phyloP scores from a whole-genome alignment of 192 early-diverging fungal species.

The Gryganskiella cystojenkinii region DNA sequence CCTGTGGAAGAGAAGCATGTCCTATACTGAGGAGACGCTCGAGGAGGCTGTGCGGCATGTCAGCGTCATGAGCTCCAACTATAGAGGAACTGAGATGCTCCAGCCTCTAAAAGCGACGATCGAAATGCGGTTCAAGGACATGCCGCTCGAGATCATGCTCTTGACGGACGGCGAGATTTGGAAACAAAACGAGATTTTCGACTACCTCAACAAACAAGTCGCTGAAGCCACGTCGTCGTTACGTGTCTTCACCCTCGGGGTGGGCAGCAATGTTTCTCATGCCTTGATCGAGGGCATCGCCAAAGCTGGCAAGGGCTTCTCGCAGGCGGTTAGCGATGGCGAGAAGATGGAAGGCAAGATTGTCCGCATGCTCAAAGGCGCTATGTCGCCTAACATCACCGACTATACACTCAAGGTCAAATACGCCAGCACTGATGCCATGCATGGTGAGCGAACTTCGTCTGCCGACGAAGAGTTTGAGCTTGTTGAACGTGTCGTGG shows the following conservation, averaged over 20 bases:
- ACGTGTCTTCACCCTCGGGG: slow-evolving; percentile 61
- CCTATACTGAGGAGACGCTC: slow-evolving; percentile 50
- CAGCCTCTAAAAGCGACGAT: slow-evolving; percentile 45
- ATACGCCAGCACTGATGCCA: neutral
- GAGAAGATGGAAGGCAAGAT: slow-evolving; percentile 65
- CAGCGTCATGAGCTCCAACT: slow-evolving; percentile 45
- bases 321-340: slow-evolving; percentile 55
- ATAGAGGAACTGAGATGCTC: slow-evolving; percentile 63
- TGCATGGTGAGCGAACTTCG: slow-evolving; percentile 20
- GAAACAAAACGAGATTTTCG: slow-evolving; percentile 53
- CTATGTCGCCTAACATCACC: slow-evolving; percentile 50
- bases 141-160: slow-evolving; percentile 55
- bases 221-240: slow-evolving; percentile 10
- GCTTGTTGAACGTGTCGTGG: slow-evolving; percentile 10
- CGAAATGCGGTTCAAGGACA: slow-evolving; percentile 24
- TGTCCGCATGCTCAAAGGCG: slow-evolving; percentile 63
- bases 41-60: slow-evolving; percentile 42
- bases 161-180: slow-evolving; percentile 62
- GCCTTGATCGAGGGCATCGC: slow-evolving; percentile 63
- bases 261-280: slow-evolving; percentile 60
- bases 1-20: slow-evolving; percentile 52
- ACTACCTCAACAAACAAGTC: slow-evolving; percentile 26
- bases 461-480: slow-evolving; percentile 21
- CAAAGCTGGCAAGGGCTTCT: slow-evolving; percentile 57
- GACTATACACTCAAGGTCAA: slow-evolving; percentile 57